phyloP scores from a whole-genome alignment of 805 yeast genomes.

The Wickerhamiella sorbophila region DNA sequence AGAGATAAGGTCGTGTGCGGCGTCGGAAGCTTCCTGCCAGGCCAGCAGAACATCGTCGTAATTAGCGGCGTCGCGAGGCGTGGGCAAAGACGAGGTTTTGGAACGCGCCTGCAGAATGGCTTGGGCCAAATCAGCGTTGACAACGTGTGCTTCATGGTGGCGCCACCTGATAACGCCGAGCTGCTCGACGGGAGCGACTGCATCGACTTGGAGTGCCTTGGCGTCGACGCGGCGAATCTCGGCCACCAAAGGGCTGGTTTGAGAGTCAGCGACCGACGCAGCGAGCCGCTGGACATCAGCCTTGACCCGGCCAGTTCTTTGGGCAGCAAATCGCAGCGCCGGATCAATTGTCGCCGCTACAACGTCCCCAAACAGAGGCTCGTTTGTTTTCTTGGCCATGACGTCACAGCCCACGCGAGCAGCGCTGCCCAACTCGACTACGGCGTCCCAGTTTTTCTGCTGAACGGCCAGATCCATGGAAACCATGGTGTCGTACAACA shows the following conservation, averaged over 20 bases:
- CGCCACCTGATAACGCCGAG: constrained; percentile 43
- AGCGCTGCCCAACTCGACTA: constrained; percentile 39
- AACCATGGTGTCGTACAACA: constrained; percentile 30
- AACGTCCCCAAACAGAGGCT: constrained; percentile 36
- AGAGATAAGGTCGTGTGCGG: constrained; percentile 42
- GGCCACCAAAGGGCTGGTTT: constrained; percentile 26
- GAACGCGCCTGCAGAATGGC: constrained; percentile 21
- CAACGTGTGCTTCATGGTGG: constrained; percentile 45
- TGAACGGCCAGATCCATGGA: constrained; percentile 39
- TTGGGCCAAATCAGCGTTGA: constrained; percentile 58
- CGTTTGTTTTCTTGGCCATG: constrained; percentile 27
- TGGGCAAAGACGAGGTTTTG: constrained; percentile 13
- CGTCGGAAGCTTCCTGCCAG: constrained; percentile 57
- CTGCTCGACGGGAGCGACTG: constrained; percentile 17
- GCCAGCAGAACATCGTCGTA: constrained; percentile 44
- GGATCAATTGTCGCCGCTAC: constrained; percentile 52
- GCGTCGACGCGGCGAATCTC: constrained; percentile 29
- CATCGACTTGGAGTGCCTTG: constrained; percentile 15
- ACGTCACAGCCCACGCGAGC: constrained; percentile 50
- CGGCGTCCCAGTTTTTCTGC: constrained; percentile 40
- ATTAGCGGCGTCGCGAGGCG: constrained; percentile 9
- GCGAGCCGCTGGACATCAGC: constrained; percentile 39
- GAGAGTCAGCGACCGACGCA: constrained; percentile 26
- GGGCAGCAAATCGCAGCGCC: constrained; percentile 41
- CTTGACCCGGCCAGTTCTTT: constrained; percentile 21